Evolutionary conservation across 148 eudicot species (phyloP).

Genomic region (Chenopodium album): DNA sequence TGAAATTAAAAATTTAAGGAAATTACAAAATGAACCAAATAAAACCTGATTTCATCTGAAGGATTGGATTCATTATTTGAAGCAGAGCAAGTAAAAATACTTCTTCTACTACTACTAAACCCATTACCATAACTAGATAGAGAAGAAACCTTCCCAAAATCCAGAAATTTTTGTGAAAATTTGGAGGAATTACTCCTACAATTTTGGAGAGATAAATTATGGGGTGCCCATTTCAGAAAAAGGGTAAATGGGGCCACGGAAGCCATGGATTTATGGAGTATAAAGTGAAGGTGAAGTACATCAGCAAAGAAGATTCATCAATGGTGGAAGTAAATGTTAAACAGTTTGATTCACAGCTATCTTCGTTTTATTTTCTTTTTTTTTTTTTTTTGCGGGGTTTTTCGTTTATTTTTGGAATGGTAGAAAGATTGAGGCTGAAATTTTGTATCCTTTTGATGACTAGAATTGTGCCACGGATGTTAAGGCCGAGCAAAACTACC

Average conservation of each 20-base stretch:
- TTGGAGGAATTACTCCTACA: neutral
- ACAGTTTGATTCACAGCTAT: neutral
- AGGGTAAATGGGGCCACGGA: constrained; percentile 20
- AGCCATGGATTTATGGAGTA: constrained; percentile 11
- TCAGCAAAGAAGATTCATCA: neutral
- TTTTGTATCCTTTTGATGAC: constrained; percentile 24
- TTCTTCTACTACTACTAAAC: neutral
- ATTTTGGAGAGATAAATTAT: neutral
- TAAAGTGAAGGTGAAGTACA: constrained; percentile 7
- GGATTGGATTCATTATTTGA: constrained; percentile 52
- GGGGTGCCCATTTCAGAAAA: constrained; percentile 22
- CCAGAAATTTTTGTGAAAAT: constrained; percentile 8
- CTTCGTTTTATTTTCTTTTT: neutral
- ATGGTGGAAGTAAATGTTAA: constrained; percentile 2
- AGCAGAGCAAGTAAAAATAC: constrained; percentile 51
- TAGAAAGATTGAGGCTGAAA: constrained; percentile 24
- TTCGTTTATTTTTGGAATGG: no score
- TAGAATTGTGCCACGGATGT: constrained; percentile 25
- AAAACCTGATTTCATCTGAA: constrained; percentile 52
- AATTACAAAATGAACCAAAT: neutral
- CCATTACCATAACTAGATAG: constrained; percentile 13
- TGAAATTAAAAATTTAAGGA: neutral
- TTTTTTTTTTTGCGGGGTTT: no score
- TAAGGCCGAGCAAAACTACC: no score
- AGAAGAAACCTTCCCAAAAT: constrained; percentile 9